These are phyloP conservation scores for Colletotrichum nymphaeae DNA, from an alignment of 2,329 filamentous ascomycete species.

Conservation along the genomic window DNA sequence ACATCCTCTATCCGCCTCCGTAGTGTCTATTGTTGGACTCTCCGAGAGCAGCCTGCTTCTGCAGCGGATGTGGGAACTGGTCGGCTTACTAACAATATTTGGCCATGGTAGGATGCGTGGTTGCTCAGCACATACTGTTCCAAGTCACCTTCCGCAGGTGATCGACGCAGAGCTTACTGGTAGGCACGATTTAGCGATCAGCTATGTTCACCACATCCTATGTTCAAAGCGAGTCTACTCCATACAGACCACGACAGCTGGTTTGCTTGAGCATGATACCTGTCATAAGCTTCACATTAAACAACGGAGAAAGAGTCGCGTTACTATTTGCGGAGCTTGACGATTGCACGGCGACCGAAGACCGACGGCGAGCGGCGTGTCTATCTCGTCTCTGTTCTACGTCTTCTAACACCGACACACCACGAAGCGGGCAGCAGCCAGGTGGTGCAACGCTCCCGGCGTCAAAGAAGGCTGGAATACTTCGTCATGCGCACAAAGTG, in stretches of 20 bases:
- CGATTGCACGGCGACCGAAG: neutral
- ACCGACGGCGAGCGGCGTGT: neutral
- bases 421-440: neutral
- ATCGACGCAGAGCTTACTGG: neutral
- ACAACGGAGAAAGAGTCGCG: too few species aligned
- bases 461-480: constrained; percentile 26
- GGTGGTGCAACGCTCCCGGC: constrained; percentile 28
- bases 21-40: neutral
- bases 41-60: neutral
- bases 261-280: neutral
- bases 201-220: neutral
- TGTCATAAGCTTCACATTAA: too few species aligned
- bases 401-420: neutral
- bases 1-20: neutral
- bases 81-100: neutral
- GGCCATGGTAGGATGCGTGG: neutral
- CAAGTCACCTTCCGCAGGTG: neutral
- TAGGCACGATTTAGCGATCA: neutral
- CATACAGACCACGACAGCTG: neutral
- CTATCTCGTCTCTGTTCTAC: neutral
- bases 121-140: neutral
- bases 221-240: too few species aligned
- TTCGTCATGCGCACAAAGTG: constrained; percentile 25
- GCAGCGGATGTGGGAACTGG: neutral
- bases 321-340: neutral